Base-by-base conservation (phyloP, 2,329 filamentous ascomycete species). In the Paecilomyces formosus region DNA sequence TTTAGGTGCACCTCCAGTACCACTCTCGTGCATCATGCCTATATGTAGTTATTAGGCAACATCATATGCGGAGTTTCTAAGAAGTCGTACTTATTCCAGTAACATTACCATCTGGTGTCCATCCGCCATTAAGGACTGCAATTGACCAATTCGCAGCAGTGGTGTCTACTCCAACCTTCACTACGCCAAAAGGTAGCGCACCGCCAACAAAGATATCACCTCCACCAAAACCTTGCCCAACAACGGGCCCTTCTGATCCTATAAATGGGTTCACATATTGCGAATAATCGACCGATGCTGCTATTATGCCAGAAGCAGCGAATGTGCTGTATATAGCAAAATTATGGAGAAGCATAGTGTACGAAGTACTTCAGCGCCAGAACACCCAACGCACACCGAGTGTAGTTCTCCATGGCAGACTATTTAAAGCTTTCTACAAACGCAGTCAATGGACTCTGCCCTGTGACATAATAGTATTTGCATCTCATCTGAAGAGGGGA, bases 71-170 rank as follows among this genome's bases (percentile, higher is more conserved):
- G 9, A 8, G 3, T 3, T 1, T 4, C 15, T 21, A 18, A 35
- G n/a, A n/a, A 4, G 22, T 61, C 61, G 33, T 60, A 62, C 68
- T 70, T 65, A 83, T 81, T 15, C 79, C 81, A 5, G 78, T 78
- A 30, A 83, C 70, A 60, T 76, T 79, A 2, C 77, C 79, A 63
- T 82, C 80, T 0, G 78, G 78, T 15, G 69, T 69, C 68, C 76
- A 78, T 2, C 76, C 77, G 22, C 74, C 74, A 63, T 78, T 78
- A 30, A 74, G 64, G 55, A 72, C 68, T 1, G 74, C 74, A 5
- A 69, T 68, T 57, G 62, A 66, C 58, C 68, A 71, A 57, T 73
- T 72, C 2, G 70, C 71, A 26, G 69, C 70, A 3, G 70, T 72
- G 15, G 67, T 69, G 55, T 72, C 77, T 59, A 77, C 72, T 9